Conservation (phyloP, 495 filamentous ascomycete species). For the Penicillium roqueforti region DNA sequence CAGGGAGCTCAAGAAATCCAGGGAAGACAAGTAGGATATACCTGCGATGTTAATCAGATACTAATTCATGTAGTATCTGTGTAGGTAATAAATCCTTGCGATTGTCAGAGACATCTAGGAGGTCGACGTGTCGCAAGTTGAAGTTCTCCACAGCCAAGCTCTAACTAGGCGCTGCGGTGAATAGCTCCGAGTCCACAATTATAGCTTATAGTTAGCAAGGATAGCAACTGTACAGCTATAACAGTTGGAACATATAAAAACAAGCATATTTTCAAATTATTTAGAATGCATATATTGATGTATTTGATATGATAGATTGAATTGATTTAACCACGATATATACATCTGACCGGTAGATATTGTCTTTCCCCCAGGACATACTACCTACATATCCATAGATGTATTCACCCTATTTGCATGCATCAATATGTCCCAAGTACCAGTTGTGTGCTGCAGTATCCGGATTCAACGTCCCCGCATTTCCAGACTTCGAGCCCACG, state of each 20-base stretch:
- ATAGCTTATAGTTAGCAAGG: too few species aligned
- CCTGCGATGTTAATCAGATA: background rate
- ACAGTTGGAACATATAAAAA: background rate
- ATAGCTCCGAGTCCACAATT: background rate
- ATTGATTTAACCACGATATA: background rate
- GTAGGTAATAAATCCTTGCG: background rate
- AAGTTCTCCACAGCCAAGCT: background rate
- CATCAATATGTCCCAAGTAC: conserved; percentile 23
- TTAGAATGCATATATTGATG: background rate
- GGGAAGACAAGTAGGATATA: background rate
- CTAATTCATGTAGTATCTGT: background rate
- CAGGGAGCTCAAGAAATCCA: conserved; percentile 1
- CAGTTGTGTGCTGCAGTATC: conserved; percentile 17
- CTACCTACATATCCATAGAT: background rate
- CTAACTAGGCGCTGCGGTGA: background rate
- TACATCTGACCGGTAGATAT: background rate
- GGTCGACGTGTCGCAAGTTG: background rate
- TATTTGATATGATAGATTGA: background rate
- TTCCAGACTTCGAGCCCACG: conserved; percentile 30
- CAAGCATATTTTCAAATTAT: background rate
- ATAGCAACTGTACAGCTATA: too few species aligned
- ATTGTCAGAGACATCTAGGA: background rate
- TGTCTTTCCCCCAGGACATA: background rate
- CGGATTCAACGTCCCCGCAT: conserved; percentile 29
- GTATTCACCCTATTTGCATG: conserved; percentile 12